phyloP scores from a whole-genome alignment of 768 basidiomycete species.

The Boletus eberwhitei region DNA sequence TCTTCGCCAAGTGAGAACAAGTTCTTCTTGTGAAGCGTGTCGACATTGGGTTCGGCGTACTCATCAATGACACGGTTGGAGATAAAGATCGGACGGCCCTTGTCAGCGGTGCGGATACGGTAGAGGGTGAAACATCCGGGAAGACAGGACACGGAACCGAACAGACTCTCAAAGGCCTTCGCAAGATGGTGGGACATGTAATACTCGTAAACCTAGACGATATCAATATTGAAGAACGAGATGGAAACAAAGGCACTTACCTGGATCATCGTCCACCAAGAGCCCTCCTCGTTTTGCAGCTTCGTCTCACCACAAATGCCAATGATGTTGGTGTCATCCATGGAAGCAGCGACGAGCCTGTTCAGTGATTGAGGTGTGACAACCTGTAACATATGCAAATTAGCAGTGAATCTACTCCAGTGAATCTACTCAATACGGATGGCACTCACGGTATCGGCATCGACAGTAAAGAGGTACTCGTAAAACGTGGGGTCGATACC shows the following conservation, averaged over 20 bases:
- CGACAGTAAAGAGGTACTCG: conserved; percentile 70
- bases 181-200: conserved; percentile 66
- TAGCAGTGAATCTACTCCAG: conserved; percentile 2
- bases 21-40: conserved; percentile 73
- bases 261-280: conserved; percentile 80
- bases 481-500: conserved; percentile 75
- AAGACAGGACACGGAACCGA: conserved; percentile 70
- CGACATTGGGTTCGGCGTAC: conserved; percentile 62
- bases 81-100: conserved; percentile 68
- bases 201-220: conserved; percentile 58
- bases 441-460: conserved; percentile 58
- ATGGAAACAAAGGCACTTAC: conserved; percentile 24
- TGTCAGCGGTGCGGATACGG: conserved; percentile 68
- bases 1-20: conserved; percentile 67
- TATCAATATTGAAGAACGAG: conserved; percentile 2
- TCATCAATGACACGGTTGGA: conserved; percentile 70
- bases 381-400: conserved; percentile 36
- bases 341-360: conserved; percentile 58
- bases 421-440: neutral
- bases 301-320: conserved; percentile 71
- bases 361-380: conserved; percentile 67
- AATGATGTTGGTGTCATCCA: conserved; percentile 60
- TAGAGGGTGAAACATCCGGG: conserved; percentile 74
- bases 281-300: conserved; percentile 62
- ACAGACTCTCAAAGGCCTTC: conserved; percentile 66